phyloP scores from a whole-genome alignment of 345 rosid species.

The Xanthoceras sorbifolium region DNA sequence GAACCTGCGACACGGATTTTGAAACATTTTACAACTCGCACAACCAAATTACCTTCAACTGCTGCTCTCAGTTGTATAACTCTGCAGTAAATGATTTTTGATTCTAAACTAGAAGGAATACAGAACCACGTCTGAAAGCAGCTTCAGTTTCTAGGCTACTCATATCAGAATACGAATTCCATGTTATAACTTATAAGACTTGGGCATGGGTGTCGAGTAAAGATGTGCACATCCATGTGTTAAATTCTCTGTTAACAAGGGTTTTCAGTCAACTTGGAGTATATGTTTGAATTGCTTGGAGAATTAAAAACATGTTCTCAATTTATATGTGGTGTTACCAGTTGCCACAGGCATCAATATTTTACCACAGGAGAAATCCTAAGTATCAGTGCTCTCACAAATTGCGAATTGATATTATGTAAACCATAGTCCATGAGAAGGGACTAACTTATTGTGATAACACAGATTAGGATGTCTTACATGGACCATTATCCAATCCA shows the following conservation, averaged over 20 bases:
- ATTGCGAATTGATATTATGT: neutral
- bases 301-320: neutral
- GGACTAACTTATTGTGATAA: neutral
- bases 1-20: conserved; percentile 47
- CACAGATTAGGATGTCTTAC: neutral
- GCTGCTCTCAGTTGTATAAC: neutral
- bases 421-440: neutral
- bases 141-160: neutral
- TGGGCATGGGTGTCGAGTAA: neutral
- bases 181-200: neutral
- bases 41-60: neutral
- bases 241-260: neutral
- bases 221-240: neutral
- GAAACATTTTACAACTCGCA: neutral
- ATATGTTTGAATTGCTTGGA: neutral
- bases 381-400: neutral
- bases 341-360: neutral
- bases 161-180: neutral
- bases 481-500: neutral
- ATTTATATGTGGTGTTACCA: neutral
- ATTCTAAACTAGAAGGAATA: neutral
- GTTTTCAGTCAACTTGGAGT: neutral
- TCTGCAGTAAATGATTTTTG: neutral
- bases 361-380: neutral
- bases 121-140: neutral